phyloP scores from a whole-genome alignment of 768 basidiomycete species.

The Hygrocybe coccinea region DNA sequence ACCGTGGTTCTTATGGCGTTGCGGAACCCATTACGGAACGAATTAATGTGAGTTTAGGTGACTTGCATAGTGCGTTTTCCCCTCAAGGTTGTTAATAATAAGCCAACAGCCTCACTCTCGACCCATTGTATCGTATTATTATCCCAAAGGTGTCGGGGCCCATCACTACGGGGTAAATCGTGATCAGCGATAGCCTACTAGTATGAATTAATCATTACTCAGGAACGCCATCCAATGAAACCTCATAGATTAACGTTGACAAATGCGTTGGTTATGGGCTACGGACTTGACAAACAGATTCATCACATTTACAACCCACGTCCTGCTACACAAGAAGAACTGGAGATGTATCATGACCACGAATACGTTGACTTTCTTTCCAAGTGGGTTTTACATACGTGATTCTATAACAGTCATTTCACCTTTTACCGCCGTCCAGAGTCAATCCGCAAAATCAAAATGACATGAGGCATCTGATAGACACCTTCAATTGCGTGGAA shows the following conservation, averaged over 20 bases:
- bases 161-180: constrained; percentile 89
- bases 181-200: not conserved
- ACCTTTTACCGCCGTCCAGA: constrained; percentile 35
- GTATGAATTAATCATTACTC: constrained; percentile 1
- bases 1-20: constrained; percentile 63
- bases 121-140: constrained; percentile 94
- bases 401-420: not conserved
- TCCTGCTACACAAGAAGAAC: constrained; percentile 81
- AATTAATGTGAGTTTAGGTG: constrained; percentile 53
- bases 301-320: constrained; percentile 88
- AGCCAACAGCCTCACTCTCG: constrained; percentile 63
- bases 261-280: constrained; percentile 92
- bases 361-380: constrained; percentile 97
- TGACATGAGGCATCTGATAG: constrained; percentile 71
- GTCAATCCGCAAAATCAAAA: constrained; percentile 73
- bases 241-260: constrained; percentile 94
- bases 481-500: constrained; percentile 90
- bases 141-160: constrained; percentile 87
- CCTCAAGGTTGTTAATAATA: not conserved
- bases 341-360: constrained; percentile 87
- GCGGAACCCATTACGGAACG: constrained; percentile 78
- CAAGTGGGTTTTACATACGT: constrained; percentile 45
- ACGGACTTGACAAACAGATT: constrained; percentile 93
- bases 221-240: constrained; percentile 99
- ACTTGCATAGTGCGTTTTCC: constrained; percentile 1